Percentiles rank a stretch among this genome's conserved stretches.
Evolutionary conservation across 495 filamentous ascomycete genomes (phyloP).

Genomic region (Tuber microsphaerosporum): DNA sequence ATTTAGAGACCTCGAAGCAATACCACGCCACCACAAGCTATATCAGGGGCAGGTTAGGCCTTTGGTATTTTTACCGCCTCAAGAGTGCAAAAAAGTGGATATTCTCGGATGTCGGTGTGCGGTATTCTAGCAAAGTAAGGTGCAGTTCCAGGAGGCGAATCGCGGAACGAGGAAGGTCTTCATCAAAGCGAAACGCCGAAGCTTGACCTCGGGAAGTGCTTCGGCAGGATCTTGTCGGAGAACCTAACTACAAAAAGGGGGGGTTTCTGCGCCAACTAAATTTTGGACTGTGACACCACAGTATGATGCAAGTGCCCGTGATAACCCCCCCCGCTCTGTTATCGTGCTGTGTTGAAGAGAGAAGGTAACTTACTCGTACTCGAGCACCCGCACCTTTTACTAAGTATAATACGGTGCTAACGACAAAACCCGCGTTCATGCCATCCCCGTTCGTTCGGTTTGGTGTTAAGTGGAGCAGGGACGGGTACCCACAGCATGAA

Average conservation of each 20-base stretch:
- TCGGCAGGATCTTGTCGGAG: not conserved
- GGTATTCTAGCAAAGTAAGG: not conserved
- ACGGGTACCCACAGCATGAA: not conserved
- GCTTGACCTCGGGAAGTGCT: slow-evolving; percentile 1
- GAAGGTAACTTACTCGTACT: not conserved
- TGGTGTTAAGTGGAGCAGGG: not conserved
- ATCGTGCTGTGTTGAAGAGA: not conserved
- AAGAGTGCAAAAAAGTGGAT: not conserved
- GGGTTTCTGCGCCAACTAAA: not conserved
- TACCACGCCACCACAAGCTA: not conserved
- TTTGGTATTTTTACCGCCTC: not conserved
- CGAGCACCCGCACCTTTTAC: not conserved
- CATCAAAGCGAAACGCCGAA: not conserved
- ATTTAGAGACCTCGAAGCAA: not conserved
- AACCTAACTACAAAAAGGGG: not conserved
- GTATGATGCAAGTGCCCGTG: not conserved
- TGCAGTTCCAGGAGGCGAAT: not conserved
- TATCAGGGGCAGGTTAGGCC: not conserved
- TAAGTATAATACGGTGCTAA: not conserved
- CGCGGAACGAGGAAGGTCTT: not conserved
- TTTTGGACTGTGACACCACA: not conserved
- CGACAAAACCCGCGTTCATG: not conserved
- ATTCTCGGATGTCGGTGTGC: not conserved
- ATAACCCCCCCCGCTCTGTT: not conserved
- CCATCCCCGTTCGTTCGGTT: not conserved